These are phyloP conservation scores for Fusarium sp. DNA, from an alignment of 2,329 filamentous ascomycete species.

Conservation along the genomic window DNA sequence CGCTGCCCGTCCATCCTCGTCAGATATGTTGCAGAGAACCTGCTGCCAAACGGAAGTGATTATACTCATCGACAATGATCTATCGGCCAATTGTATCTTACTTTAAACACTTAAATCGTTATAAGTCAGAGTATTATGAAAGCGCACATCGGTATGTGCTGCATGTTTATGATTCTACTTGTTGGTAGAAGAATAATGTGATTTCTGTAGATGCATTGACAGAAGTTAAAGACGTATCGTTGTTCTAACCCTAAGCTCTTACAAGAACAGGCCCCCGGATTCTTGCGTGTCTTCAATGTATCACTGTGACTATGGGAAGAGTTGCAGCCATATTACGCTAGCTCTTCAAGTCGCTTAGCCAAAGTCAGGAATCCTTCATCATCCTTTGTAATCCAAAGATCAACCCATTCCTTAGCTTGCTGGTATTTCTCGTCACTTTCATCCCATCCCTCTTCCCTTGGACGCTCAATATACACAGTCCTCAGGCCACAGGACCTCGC, in stretches of 20 bases:
- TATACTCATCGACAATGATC: not conserved
- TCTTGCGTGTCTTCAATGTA: no score
- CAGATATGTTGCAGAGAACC: not conserved
- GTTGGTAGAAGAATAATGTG: no score
- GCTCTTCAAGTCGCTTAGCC: slow-evolving; percentile 43
- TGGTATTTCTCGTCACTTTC: slow-evolving; percentile 61
- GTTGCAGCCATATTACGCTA: slow-evolving; percentile 2
- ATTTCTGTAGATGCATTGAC: not conserved
- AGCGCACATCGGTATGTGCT: no score
- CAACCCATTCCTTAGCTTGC: slow-evolving; percentile 59
- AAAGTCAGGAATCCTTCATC: slow-evolving; percentile 50
- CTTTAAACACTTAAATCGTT: not conserved
- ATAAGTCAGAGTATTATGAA: no score
- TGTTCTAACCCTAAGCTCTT: not conserved
- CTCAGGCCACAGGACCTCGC: slow-evolving; percentile 73
- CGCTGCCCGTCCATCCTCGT: no score
- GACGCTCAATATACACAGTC: slow-evolving; percentile 79
- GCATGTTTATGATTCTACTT: not conserved
- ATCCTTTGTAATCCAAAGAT: slow-evolving; percentile 52
- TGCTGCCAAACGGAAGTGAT: not conserved
- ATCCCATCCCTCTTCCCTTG: slow-evolving; percentile 71
- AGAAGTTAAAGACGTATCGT: not conserved
- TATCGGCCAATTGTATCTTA: not conserved
- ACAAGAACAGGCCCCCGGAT: not conserved
- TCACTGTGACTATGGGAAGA: not conserved